A percentile compares a stretch with the other conserved stretches of the same genome.
Conservation (phyloP, 805 yeast genomes). For the Candida krabiensis region DNA sequence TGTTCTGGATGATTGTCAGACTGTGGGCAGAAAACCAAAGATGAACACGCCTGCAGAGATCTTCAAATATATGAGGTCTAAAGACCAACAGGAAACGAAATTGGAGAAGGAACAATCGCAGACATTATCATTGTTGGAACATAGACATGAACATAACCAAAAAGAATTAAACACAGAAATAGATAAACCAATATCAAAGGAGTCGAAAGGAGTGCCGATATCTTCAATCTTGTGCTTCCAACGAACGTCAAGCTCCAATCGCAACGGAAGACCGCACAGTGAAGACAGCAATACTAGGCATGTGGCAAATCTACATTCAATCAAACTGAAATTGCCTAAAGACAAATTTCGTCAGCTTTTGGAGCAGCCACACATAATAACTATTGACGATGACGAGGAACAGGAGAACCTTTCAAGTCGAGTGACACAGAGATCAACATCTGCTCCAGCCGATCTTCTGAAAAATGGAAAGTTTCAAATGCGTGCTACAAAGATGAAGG, state of each 20-base stretch:
- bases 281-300: background rate
- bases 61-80: background rate
- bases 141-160: background rate
- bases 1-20: background rate
- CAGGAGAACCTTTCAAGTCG: background rate
- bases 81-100: background rate
- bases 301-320: background rate
- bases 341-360: background rate
- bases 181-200: background rate
- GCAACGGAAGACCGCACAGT: background rate
- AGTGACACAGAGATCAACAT: constrained; percentile 1
- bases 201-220: constrained; percentile 3
- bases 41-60: constrained; percentile 2
- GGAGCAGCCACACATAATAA: background rate
- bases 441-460: constrained; percentile 9
- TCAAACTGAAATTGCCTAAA: background rate
- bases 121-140: background rate
- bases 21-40: background rate
- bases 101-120: background rate
- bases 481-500: constrained; percentile 9
- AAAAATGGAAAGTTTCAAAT: constrained; percentile 18
- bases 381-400: background rate
- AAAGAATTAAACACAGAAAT: background rate
- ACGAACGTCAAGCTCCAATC: background rate
- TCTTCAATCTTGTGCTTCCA: constrained; percentile 4